These are phyloP conservation scores for Nicotiana obtusifolia DNA, from an alignment of 257 asterid genomes.

Conservation along the genomic window DNA sequence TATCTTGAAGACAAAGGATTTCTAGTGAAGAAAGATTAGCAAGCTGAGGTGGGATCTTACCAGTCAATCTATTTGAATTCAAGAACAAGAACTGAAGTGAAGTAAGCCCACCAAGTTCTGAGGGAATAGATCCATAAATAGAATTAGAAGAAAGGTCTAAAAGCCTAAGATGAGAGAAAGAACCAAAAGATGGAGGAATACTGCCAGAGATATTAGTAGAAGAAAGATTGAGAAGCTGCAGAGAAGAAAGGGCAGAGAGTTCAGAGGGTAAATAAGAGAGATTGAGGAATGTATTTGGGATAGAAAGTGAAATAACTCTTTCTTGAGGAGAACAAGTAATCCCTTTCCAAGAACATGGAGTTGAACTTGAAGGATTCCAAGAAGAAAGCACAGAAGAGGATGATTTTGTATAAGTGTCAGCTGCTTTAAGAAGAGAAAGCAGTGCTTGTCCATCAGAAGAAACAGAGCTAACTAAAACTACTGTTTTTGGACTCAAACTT, in stretches of 20 bases:
- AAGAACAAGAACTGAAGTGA: slow-evolving; percentile 69
- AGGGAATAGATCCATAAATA: slow-evolving; percentile 56
- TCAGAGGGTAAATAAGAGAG: slow-evolving; percentile 62
- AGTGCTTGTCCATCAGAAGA: slow-evolving; percentile 83
- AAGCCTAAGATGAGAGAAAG: slow-evolving; percentile 52
- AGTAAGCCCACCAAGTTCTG: slow-evolving; percentile 50
- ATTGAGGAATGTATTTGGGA: slow-evolving; percentile 75
- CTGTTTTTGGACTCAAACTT: neutral
- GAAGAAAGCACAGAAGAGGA: slow-evolving; percentile 67
- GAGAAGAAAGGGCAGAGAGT: slow-evolving; percentile 68
- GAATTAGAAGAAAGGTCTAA: slow-evolving; percentile 73
- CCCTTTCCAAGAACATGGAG: slow-evolving; percentile 95
- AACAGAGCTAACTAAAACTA: slow-evolving; percentile 29
- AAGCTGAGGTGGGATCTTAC: slow-evolving; percentile 58
- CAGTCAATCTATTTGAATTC: slow-evolving; percentile 59
- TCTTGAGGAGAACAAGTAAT: slow-evolving; percentile 83
- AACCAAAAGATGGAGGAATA: slow-evolving; percentile 62
- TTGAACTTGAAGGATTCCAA: slow-evolving; percentile 62
- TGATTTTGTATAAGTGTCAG: slow-evolving; percentile 47
- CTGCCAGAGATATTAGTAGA: slow-evolving; percentile 78
- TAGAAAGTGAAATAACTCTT: slow-evolving; percentile 74
- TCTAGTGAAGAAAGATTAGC: slow-evolving; percentile 65
- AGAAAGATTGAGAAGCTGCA: slow-evolving; percentile 83
- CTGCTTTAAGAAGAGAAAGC: slow-evolving; percentile 57
- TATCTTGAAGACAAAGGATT: slow-evolving; percentile 78